Evolutionary conservation across 371 early-diverging fungal genomes (phyloP).

Genomic region (Actinomucor elegans): DNA sequence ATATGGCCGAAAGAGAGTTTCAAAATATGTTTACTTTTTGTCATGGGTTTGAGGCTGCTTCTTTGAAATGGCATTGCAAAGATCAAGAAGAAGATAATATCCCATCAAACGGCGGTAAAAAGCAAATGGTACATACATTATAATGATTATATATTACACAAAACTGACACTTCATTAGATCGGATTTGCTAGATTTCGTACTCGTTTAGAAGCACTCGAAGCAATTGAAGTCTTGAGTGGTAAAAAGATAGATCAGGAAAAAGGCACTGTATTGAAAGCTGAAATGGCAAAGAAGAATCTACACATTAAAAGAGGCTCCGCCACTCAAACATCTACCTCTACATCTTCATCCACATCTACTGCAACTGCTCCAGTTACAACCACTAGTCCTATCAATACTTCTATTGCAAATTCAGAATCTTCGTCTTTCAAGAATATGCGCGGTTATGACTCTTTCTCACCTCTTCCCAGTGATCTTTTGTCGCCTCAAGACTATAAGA

Average conservation of each 20-base stretch:
- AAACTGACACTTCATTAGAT: constrained; percentile 48
- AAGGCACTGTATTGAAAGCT: constrained; percentile 83
- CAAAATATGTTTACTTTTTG: constrained; percentile 96
- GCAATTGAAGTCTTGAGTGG: constrained; percentile 88
- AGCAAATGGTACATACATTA: constrained; percentile 77
- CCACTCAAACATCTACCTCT: constrained; percentile 15
- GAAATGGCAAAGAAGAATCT: constrained; percentile 97
- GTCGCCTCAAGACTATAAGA: constrained; percentile 47
- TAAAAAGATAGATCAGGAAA: constrained; percentile 84
- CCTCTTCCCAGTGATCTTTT: constrained; percentile 60
- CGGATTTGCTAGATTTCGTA: constrained; percentile 93
- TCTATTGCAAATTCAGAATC: background rate
- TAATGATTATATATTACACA: too few species aligned
- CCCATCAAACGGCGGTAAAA: constrained; percentile 39
- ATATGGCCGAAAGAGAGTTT: constrained; percentile 94
- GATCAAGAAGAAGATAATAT: constrained; percentile 57
- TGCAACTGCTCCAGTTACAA: constrained; percentile 3
- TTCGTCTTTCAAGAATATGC: constrained; percentile 3
- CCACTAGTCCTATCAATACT: background rate
- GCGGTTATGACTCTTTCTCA: constrained; percentile 30
- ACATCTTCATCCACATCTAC: constrained; percentile 8
- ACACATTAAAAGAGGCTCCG: constrained; percentile 62
- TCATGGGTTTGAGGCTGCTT: constrained; percentile 92
- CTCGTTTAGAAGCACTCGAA: constrained; percentile 82
- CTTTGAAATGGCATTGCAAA: constrained; percentile 77